Evolutionary conservation across 257 asterid species (phyloP), one percentile per base, ranked within the genome.

Genomic region (Solanum chmielewskii): DNA sequence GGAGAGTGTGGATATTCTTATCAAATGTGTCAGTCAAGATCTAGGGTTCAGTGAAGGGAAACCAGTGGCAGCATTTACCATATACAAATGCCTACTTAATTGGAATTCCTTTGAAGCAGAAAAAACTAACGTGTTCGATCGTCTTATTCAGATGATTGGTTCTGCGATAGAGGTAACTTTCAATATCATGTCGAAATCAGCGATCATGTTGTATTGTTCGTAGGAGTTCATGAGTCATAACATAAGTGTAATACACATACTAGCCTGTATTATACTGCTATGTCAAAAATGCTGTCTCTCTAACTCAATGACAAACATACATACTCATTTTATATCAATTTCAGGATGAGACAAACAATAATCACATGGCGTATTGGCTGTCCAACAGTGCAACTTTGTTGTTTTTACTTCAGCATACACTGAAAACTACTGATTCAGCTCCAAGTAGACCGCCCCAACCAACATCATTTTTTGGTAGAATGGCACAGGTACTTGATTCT

Each of bases 61-160:
- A 88, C 98, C 99, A 41, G 92, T 95, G 87, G 98, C 98, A 81
- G 98, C 98, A 78, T 93, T 93, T 78, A 94, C 98, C 86, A 91
- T 94, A 80, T 96, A 93, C 93, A 96, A 94, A 91, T 96, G 99
- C 89, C 94, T 96, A 35, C 69, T 95, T 84, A 89, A 94, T 76
- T 96, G 99, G 99, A 96, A 80, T 89, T 94, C 97, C 76, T 96
- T 96, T 86, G 99, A 95, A 92, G 95, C 95, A 18, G 98, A 95
- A 88, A 93, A 85, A 91, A 96, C 99, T 60, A 94, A 83, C 56
- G 96, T 96, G 76, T 96, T 94, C 86, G 99, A 96, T 91, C 96
- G 95, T 69, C 95, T 96, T 87, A 94, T 96, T 91, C 94, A 92
- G 89, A 86, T 92, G 74, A 91, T 96, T 71, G 99, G 99, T 90